Evolutionary conservation across 495 filamentous ascomycete species (phyloP), one percentile per base, ranked within the genome.

Genomic region (Chaetomium cochliodes): DNA sequence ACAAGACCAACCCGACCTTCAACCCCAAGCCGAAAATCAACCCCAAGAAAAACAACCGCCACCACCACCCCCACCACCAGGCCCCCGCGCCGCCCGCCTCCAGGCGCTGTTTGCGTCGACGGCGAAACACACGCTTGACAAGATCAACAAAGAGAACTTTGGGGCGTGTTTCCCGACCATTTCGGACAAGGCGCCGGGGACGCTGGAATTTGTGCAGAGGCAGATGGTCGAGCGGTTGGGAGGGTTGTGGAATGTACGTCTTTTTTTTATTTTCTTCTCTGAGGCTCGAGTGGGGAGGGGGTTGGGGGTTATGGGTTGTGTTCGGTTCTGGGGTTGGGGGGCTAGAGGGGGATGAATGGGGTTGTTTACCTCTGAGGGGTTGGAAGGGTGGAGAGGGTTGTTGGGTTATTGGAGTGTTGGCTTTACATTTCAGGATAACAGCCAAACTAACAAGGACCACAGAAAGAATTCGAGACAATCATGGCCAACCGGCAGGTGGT

Each of bases 81-180:
- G 92, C 53, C 87, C 84, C 5, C 91, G 92, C 77, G 92, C 92
- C 20, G 75, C 82, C 18, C 84, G 86, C 44, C 81, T 97, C 44
- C 82, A 86, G 66, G 82, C 86, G 50, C 80, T 94, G 53, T 93
- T 91, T 76, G 78, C 81, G 47, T 80, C 86, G 44, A 87, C 90
- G 0, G 81, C 96, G 16, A 78, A 80, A 13, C 83, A 88, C 64
- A 91, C 92, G 2, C 82, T 96, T 6, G 83, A 82, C 62, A 88
- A 89, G 65, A 86, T 91, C 74, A 87, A 82, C 42, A 91, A 89
- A 73, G 80, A 82, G 53, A 92, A 92, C 71, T 97, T 98, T 72
- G 82, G 88, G 0, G 80, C 87, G 23, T 98, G 94, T 74, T 98
- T 96, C 75, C 94, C 94, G 0, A 93, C 91, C 3, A 83, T 92